Conservation (phyloP, 1,284 basidiomycete genomes). For the Caloboletus inedulis region DNA sequence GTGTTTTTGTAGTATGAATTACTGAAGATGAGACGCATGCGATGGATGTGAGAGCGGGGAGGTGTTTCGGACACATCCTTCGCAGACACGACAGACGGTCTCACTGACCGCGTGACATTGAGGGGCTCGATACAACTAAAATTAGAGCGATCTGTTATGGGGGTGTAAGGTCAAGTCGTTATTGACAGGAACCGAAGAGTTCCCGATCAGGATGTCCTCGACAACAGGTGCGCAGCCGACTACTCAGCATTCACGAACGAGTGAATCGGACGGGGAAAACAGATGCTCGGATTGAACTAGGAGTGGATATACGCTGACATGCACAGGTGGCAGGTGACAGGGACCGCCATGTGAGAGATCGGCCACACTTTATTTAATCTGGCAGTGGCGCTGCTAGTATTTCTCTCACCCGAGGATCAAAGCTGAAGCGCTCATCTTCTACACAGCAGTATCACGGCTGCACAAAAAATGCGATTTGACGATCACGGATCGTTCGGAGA, state of each 20-base stretch:
- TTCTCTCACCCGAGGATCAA: conserved; percentile 1
- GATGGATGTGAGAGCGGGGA: background rate
- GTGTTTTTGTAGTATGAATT: conserved; percentile 17
- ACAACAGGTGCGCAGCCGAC: background rate
- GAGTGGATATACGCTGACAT: background rate
- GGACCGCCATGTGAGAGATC: background rate
- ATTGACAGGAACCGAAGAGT: background rate
- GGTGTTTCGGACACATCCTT: background rate
- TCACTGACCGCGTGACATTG: background rate
- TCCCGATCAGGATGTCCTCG: background rate
- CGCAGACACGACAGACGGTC: background rate
- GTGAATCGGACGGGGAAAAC: background rate
- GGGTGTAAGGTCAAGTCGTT: background rate
- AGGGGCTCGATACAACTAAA: conserved; percentile 1
- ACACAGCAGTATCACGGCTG: background rate
- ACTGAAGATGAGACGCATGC: conserved; percentile 20
- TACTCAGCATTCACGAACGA: background rate
- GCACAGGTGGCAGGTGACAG: too few relatives aligned
- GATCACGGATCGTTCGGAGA: background rate
- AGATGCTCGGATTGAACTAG: background rate
- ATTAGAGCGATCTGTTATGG: conserved; percentile 4
- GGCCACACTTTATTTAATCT: background rate
- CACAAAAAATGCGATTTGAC: background rate
- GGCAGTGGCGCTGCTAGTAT: background rate
- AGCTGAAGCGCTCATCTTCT: background rate